Evolutionary conservation across 2,329 filamentous ascomycete genomes (phyloP).

Genomic region (Aspergillus novofumigatus): DNA sequence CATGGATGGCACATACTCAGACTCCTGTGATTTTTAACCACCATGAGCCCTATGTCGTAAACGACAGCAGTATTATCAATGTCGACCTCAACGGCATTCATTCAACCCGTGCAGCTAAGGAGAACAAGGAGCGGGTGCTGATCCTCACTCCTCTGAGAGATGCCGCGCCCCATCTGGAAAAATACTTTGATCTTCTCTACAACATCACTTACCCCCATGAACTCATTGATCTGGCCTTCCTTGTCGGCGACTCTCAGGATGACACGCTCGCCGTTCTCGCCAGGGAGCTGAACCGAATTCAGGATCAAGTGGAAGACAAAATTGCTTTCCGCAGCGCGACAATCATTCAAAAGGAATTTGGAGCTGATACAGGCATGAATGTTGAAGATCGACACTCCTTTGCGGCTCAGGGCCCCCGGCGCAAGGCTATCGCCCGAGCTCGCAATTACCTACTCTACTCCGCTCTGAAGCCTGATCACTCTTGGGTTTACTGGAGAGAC

Average conservation of each 20-base stretch:
- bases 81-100: slow-evolving; percentile 80
- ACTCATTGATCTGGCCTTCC: slow-evolving; percentile 90
- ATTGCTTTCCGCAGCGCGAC: slow-evolving; percentile 80
- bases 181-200: slow-evolving; percentile 89
- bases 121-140: slow-evolving; percentile 81
- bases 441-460: slow-evolving; percentile 86
- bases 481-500: slow-evolving; percentile 98
- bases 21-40: slow-evolving; percentile 97
- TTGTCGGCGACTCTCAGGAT: slow-evolving; percentile 87
- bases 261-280: slow-evolving; percentile 85
- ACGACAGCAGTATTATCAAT: slow-evolving; percentile 71
- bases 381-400: slow-evolving; percentile 83
- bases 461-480: slow-evolving; percentile 86
- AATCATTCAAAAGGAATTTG: slow-evolving; percentile 90
- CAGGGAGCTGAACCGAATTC: slow-evolving; percentile 81
- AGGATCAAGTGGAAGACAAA: slow-evolving; percentile 69
- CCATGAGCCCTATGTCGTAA: slow-evolving; percentile 81
- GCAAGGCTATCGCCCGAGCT: slow-evolving; percentile 84
- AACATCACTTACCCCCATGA: slow-evolving; percentile 91
- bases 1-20: slow-evolving; percentile 83
- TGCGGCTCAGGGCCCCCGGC: slow-evolving; percentile 79
- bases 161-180: slow-evolving; percentile 72
- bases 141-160: slow-evolving; percentile 92
- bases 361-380: slow-evolving; percentile 66
- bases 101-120: slow-evolving; percentile 72